Evolutionary conservation across 768 basidiomycete species (phyloP).

Genomic region (Boletales sp.): DNA sequence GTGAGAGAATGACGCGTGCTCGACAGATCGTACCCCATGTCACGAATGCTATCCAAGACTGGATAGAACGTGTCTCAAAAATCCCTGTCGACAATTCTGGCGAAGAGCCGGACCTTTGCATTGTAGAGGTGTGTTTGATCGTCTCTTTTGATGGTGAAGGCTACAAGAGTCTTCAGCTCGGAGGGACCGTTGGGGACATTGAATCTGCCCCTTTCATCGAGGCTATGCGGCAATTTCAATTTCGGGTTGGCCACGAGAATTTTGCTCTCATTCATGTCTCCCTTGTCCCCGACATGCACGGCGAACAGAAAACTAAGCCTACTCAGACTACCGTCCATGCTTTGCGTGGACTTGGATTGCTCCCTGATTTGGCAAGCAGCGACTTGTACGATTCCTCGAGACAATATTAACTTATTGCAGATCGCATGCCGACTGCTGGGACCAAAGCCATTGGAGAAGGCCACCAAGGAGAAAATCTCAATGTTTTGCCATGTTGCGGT

Average conservation of each 20-base stretch:
- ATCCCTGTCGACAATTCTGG: constrained; percentile 93
- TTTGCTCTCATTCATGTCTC: constrained; percentile 97
- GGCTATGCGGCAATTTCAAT: constrained; percentile 99
- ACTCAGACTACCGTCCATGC: constrained; percentile 97
- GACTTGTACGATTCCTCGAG: not conserved
- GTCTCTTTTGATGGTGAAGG: not conserved
- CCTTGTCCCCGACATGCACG: constrained; percentile 97
- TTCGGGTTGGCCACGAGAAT: constrained; percentile 93
- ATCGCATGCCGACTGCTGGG: constrained; percentile 90
- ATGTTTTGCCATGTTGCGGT: constrained; percentile 98
- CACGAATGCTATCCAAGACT: constrained; percentile 96
- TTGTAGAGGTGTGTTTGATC: constrained; percentile 74
- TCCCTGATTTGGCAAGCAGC: constrained; percentile 80
- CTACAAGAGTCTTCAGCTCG: constrained; percentile 56
- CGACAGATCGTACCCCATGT: constrained; percentile 89
- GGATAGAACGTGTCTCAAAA: constrained; percentile 94
- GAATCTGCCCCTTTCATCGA: constrained; percentile 98
- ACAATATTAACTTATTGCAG: constrained; percentile 35
- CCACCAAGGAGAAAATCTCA: constrained; percentile 93
- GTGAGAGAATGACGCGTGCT: constrained; percentile 6
- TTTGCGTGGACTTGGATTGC: constrained; percentile 84
- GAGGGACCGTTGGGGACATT: constrained; percentile 98
- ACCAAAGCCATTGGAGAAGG: constrained; percentile 72
- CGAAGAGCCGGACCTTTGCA: constrained; percentile 93
- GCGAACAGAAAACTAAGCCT: constrained; percentile 98